phyloP scores from a whole-genome alignment of 176 grass and related monocot species.

The Tillandsia fasciculata region DNA sequence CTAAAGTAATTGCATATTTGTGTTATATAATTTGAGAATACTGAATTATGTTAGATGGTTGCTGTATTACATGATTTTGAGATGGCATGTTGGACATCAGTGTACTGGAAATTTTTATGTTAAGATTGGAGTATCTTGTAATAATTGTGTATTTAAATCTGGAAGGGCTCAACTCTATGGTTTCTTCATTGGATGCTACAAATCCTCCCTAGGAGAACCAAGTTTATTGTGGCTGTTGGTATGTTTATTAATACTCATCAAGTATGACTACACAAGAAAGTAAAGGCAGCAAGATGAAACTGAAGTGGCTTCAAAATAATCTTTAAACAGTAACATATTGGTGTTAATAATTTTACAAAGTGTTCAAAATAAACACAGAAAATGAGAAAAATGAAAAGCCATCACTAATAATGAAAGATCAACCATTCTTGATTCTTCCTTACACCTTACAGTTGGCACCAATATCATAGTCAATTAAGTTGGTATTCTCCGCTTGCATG shows the following conservation, averaged over 20 bases:
- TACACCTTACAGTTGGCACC: neutral
- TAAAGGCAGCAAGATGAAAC: too few species aligned
- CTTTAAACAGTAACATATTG: too few species aligned
- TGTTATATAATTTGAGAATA: neutral
- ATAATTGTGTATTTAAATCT: neutral
- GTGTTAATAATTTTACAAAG: neutral
- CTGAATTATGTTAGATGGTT: too few species aligned
- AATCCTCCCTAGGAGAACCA: neutral
- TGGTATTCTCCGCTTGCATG: conserved; percentile 55
- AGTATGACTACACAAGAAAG: too few species aligned
- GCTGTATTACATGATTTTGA: neutral
- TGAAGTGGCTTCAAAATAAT: too few species aligned
- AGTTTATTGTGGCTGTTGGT: neutral
- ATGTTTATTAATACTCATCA: too few species aligned
- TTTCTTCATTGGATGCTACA: neutral
- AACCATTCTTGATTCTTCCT: neutral
- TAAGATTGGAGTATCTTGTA: neutral
- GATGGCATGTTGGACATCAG: neutral
- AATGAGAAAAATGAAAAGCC: neutral
- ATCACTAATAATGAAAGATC: neutral
- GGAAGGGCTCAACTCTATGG: neutral
- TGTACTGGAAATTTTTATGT: neutral
- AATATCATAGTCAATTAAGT: conserved; percentile 20
- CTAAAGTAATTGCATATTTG: neutral
- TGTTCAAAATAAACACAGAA: neutral